phyloP scores from a whole-genome alignment of 306 rosid genomes.

The Geum urbanum region DNA sequence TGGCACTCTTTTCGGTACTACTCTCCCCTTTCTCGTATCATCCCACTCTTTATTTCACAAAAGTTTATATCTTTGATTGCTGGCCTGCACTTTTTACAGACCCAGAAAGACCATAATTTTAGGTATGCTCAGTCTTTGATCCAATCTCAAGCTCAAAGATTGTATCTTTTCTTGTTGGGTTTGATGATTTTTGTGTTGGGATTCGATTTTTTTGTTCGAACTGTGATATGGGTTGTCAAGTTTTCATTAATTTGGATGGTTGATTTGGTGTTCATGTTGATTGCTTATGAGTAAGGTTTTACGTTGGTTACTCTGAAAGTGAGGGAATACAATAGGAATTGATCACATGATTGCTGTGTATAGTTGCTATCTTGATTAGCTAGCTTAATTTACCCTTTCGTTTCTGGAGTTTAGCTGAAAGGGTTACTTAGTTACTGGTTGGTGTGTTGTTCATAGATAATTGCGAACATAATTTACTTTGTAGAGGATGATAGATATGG shows the following conservation, averaged over 20 bases:
- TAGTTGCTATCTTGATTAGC: background rate
- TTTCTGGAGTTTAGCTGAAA: conserved; percentile 4
- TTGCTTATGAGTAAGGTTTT: conserved; percentile 5
- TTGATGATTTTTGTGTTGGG: conserved; percentile 8
- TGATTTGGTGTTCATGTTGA: conserved; percentile 10
- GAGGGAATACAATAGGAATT: background rate
- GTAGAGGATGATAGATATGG: too few relatives aligned
- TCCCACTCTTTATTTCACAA: conserved; percentile 2
- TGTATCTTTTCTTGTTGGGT: background rate
- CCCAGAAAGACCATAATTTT: conserved; percentile 16
- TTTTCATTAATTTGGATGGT: background rate
- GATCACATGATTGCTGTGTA: background rate
- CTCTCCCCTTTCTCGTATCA: conserved; percentile 7
- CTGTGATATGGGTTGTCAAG: conserved; percentile 15
- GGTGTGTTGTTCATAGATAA: background rate
- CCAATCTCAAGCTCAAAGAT: conserved; percentile 9
- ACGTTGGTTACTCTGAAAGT: conserved; percentile 27
- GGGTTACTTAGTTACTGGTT: too few relatives aligned
- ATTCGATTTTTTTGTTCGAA: background rate
- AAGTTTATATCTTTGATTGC: conserved; percentile 23
- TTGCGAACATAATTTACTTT: background rate
- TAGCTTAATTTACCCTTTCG: background rate
- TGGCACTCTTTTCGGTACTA: conserved; percentile 47
- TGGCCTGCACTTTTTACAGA: conserved; percentile 7
- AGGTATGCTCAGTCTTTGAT: conserved; percentile 10